Conservation (phyloP, 805 yeast species). For the Candida nemodendra region DNA sequence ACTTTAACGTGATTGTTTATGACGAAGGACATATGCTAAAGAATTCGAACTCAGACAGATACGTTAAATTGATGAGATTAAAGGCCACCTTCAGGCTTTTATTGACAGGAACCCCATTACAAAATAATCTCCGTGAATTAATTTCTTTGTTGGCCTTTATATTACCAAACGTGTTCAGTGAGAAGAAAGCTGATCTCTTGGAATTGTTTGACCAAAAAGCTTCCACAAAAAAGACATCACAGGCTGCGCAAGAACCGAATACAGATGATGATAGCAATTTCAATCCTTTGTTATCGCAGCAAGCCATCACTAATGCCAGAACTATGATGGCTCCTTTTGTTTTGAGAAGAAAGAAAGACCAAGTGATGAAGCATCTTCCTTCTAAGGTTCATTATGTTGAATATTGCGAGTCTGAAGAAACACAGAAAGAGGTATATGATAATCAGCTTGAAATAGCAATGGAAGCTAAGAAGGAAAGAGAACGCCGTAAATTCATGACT, state of each 20-base stretch:
- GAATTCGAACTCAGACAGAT: slow-evolving; percentile 85
- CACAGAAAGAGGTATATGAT: slow-evolving; percentile 60
- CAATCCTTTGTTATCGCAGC: slow-evolving; percentile 83
- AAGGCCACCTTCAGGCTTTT: slow-evolving; percentile 81
- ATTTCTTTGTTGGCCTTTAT: slow-evolving; percentile 90
- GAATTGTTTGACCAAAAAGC: slow-evolving; percentile 86
- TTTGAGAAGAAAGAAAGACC: slow-evolving; percentile 85
- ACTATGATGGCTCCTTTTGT: slow-evolving; percentile 99
- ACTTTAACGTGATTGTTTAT: slow-evolving; percentile 85
- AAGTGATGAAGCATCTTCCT: slow-evolving; percentile 88
- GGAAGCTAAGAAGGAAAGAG: slow-evolving; percentile 41
- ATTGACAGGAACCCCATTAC: slow-evolving; percentile 96
- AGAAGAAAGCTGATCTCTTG: slow-evolving; percentile 77
- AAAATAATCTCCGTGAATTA: slow-evolving; percentile 85
- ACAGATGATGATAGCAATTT: slow-evolving; percentile 46
- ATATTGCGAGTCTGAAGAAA: slow-evolving; percentile 59
- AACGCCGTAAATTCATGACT: slow-evolving; percentile 38
- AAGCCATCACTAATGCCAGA: slow-evolving; percentile 90
- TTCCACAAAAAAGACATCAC: slow-evolving; percentile 50
- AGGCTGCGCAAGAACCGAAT: slow-evolving; percentile 26
- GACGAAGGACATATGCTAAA: slow-evolving; percentile 98
- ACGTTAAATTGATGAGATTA: slow-evolving; percentile 79
- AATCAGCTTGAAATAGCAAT: slow-evolving; percentile 50
- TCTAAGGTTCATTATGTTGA: slow-evolving; percentile 63
- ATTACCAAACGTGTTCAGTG: slow-evolving; percentile 76